Conservation (phyloP, 768 basidiomycete species). For the Termitomyces sp. region DNA sequence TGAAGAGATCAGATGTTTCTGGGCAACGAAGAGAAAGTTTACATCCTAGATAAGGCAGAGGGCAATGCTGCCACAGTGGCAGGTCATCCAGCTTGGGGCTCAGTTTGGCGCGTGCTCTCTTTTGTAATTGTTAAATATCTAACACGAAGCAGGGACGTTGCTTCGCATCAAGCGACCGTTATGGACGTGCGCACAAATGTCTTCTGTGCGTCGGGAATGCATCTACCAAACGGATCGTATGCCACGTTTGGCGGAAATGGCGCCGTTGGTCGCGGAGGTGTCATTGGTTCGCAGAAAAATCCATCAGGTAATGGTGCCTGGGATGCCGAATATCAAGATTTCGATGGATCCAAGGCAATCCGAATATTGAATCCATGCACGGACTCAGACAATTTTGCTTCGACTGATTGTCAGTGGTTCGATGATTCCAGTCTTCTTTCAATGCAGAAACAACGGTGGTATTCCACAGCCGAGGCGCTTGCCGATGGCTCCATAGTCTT, state of each 20-base stretch:
- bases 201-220: slow-evolving; percentile 82
- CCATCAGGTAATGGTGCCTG: slow-evolving; percentile 42
- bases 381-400: slow-evolving; percentile 38
- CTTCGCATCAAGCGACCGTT: slow-evolving; percentile 48
- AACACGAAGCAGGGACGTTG: slow-evolving; percentile 46
- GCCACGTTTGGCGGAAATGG: slow-evolving; percentile 75
- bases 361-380: slow-evolving; percentile 79
- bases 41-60: slow-evolving; percentile 90
- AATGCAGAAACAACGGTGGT: slow-evolving; percentile 74
- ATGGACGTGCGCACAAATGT: slow-evolving; percentile 74
- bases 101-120: slow-evolving; percentile 47
- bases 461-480: slow-evolving; percentile 68
- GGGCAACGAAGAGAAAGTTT: slow-evolving; percentile 75
- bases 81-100: slow-evolving; percentile 71
- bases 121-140: background rate
- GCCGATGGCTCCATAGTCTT: slow-evolving; percentile 75
- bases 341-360: slow-evolving; percentile 78
- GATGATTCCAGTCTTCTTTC: slow-evolving; percentile 57
- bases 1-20: slow-evolving; percentile 59
- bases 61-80: slow-evolving; percentile 61
- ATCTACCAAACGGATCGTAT: slow-evolving; percentile 74
- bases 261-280: slow-evolving; percentile 63
- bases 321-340: slow-evolving; percentile 72
- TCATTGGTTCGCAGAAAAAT: slow-evolving; percentile 45
- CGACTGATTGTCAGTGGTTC: slow-evolving; percentile 62